These are phyloP conservation scores for Cystobasidium onofrii DNA, from an alignment of 768 basidiomycete genomes.

Conservation along the genomic window DNA sequence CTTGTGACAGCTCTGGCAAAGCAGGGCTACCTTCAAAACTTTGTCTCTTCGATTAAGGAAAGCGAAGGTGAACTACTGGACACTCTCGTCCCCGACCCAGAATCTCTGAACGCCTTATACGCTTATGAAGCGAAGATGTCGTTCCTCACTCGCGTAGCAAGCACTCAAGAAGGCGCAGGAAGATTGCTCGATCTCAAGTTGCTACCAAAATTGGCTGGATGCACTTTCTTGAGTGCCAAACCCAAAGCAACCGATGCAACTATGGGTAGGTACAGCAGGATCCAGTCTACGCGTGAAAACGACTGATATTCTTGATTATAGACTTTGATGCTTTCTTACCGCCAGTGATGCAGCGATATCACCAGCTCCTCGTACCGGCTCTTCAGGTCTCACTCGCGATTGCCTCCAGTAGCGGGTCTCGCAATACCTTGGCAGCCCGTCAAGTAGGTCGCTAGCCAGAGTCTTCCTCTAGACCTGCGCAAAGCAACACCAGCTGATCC, in stretches of 20 bases:
- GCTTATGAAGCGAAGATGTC: conserved; percentile 94
- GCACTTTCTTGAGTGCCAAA: conserved; percentile 75
- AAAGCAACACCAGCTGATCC: background rate
- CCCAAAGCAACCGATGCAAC: conserved; percentile 75
- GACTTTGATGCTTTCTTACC: conserved; percentile 81
- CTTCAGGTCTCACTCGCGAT: conserved; percentile 72
- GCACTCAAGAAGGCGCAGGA: conserved; percentile 75
- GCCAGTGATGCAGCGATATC: conserved; percentile 76
- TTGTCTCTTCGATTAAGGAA: conserved; percentile 76
- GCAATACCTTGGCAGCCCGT: conserved; percentile 53
- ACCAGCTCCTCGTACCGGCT: conserved; percentile 78
- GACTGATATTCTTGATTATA: conserved; percentile 42
- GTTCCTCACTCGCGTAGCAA: conserved; percentile 71
- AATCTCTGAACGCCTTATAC: conserved; percentile 80
- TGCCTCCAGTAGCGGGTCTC: conserved; percentile 32
- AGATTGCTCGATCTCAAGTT: conserved; percentile 69
- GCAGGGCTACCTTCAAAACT: conserved; percentile 70
- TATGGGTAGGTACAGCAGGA: conserved; percentile 54
- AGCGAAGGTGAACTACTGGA: conserved; percentile 64
- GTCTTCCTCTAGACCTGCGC: background rate
- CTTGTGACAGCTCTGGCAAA: conserved; percentile 60
- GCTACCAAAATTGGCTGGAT: conserved; percentile 65
- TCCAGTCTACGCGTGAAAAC: conserved; percentile 32
- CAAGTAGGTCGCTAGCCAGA: too few relatives aligned
- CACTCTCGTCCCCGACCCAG: conserved; percentile 81